Evolutionary conservation across 2,329 filamentous ascomycete genomes (phyloP), one percentile per base, ranked within the genome.

Genomic region (Epichloe sp.): DNA sequence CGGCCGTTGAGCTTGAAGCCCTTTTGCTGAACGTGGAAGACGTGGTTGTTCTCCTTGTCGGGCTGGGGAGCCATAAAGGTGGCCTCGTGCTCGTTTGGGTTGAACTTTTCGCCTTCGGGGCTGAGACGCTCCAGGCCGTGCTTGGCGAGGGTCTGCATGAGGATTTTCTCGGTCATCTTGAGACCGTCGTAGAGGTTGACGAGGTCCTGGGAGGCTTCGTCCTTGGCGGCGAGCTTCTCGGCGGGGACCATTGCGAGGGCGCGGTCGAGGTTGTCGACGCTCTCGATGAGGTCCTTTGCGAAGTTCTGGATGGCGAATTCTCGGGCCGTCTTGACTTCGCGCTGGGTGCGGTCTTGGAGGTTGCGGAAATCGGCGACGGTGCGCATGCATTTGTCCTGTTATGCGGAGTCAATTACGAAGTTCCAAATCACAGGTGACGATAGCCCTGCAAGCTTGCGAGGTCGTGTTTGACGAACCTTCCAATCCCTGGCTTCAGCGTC

Each of bases 281-380:
- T 88, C 68, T 98, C 93, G 60, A 97, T 81, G 44, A 98, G 83
- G 71, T 98, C 93, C 69, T 88, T 86, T 64, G 91, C 88, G 71
- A 98, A 97, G 59, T 84, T 88, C 67, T 95, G 88, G 63, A 98
- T 93, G 63, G 91, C 93, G 62, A 95, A 98, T 71, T 95, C 87
- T 61, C 85, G 84, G 19, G 91, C 88, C 19, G 79, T 72, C 70
- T 93, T 87, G 67, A 94, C 84, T 60, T 98, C 93, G 64, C 93
- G 88, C 68, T 84, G 80, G 43, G 88, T 95, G 64, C 93, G 88
- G 64, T 96, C 88, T 74, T 97, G 91, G 48, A 98, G 86, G 73
- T 97, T 98, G 67, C 88, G 88, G 80, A 94, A 97, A 63, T 98
- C 93, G 71, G 93, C 93, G 57, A 97, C 83, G 51, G 86, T 86